These are phyloP conservation scores for Corymbia citriodora DNA, from an alignment of 441 rosid species.

Conservation along the genomic window DNA sequence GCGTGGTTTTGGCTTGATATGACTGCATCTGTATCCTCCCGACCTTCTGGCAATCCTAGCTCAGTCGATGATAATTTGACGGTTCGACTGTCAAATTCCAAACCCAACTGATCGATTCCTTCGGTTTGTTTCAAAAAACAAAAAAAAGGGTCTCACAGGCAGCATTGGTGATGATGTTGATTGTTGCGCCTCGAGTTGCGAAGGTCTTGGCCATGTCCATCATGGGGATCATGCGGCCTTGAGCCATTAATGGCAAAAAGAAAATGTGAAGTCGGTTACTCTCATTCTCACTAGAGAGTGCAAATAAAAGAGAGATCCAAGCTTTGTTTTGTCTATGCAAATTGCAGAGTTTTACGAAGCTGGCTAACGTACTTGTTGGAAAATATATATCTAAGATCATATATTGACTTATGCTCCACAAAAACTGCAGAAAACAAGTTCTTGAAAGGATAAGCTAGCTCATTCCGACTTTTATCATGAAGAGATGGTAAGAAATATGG, in stretches of 20 bases:
- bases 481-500: neutral
- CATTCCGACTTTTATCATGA: neutral
- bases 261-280: neutral
- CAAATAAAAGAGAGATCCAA: too few relatives aligned
- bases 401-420: neutral
- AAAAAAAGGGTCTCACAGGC: neutral
- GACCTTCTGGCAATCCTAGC: neutral
- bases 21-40: neutral
- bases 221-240: neutral
- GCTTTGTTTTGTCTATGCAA: neutral
- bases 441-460: neutral
- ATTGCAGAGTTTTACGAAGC: neutral
- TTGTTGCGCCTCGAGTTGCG: too few relatives aligned
- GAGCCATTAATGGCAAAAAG: neutral
- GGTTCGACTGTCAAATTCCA: neutral
- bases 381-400: neutral
- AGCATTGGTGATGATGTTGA: too few relatives aligned
- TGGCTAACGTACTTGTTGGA: neutral
- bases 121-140: neutral
- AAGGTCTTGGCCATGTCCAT: too few relatives aligned
- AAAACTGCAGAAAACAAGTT: neutral
- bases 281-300: neutral
- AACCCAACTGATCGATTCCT: too few relatives aligned
- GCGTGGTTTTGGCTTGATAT: neutral
- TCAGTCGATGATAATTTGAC: neutral